These are phyloP conservation scores for Fusarium subglutinans DNA, from an alignment of 2,329 filamentous ascomycete species.

Conservation along the genomic window DNA sequence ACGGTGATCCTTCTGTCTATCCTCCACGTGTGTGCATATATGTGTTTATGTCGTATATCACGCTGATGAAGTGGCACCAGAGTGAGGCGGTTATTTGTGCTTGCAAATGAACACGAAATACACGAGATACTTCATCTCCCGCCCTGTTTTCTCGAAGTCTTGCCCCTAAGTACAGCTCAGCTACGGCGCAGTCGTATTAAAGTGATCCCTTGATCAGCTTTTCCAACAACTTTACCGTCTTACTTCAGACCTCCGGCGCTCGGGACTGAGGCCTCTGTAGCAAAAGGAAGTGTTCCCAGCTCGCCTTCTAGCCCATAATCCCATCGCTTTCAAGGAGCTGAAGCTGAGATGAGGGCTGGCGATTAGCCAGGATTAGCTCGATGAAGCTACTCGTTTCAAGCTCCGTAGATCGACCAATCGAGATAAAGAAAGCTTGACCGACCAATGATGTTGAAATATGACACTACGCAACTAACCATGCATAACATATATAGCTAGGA, in stretches of 20 bases:
- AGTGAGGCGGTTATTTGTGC: neutral
- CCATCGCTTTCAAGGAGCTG: neutral
- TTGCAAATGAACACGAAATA: neutral
- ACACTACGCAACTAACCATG: slow-evolving; percentile 4
- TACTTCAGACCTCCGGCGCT: neutral
- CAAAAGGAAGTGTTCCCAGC: neutral
- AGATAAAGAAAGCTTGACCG: neutral
- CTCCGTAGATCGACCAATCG: slow-evolving; percentile 14
- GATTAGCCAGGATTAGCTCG: slow-evolving; percentile 2
- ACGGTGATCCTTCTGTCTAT: neutral
- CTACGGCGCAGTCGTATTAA: neutral
- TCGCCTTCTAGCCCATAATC: neutral
- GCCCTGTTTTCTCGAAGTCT: neutral
- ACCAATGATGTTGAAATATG: neutral
- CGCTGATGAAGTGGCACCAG: neutral
- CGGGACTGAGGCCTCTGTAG: neutral
- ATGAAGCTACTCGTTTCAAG: slow-evolving; percentile 5
- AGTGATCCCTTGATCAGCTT: neutral
- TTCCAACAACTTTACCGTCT: neutral
- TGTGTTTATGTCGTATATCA: neutral
- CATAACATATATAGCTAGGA: neutral
- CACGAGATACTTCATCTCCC: neutral
- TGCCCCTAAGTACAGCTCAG: neutral
- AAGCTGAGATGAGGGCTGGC: neutral
- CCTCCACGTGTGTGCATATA: neutral